phyloP scores from a whole-genome alignment of 1,139 yeast species.

The Geotrichum aggregatum region DNA sequence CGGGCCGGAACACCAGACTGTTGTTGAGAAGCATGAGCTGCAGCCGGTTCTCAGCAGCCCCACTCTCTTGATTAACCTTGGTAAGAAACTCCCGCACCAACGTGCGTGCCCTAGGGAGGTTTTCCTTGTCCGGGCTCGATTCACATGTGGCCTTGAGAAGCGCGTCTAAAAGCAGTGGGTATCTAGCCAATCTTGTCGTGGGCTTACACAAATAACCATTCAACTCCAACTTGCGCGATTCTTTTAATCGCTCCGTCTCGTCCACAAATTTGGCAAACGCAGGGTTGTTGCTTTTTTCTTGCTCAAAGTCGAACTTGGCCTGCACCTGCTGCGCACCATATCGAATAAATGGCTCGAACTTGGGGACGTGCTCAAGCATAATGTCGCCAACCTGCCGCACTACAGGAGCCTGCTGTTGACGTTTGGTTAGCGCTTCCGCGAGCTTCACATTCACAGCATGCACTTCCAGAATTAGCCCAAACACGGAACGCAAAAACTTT shows the following conservation, averaged over 20 bases:
- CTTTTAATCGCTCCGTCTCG: constrained; percentile 84
- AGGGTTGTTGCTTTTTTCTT: constrained; percentile 86
- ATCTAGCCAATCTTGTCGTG: constrained; percentile 91
- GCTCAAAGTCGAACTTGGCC: constrained; percentile 92
- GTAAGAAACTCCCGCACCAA: constrained; percentile 71
- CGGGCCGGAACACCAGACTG: constrained; percentile 63
- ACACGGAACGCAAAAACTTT: constrained; percentile 83
- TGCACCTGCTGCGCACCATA: constrained; percentile 96
- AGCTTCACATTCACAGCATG: constrained; percentile 76
- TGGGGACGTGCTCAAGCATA: constrained; percentile 74
- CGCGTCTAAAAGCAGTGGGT: constrained; percentile 78
- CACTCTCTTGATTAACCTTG: constrained; percentile 83
- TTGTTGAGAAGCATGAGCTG: constrained; percentile 82
- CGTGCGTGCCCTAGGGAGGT: constrained; percentile 67
- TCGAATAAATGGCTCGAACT: constrained; percentile 84
- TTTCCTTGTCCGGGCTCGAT: constrained; percentile 70
- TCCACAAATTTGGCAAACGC: constrained; percentile 88
- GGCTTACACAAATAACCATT: constrained; percentile 93
- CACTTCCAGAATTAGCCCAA: constrained; percentile 83
- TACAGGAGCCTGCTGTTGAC: constrained; percentile 85
- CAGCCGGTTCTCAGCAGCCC: constrained; percentile 90
- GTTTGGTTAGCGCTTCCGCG: constrained; percentile 81
- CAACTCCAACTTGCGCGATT: constrained; percentile 83
- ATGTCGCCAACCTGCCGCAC: constrained; percentile 84
- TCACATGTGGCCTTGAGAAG: constrained; percentile 76